Evolutionary conservation across 2,329 filamentous ascomycete species (phyloP), one percentile per base, ranked within the genome.

Genomic region (Pseudopyrenochaeta lycopersici): DNA sequence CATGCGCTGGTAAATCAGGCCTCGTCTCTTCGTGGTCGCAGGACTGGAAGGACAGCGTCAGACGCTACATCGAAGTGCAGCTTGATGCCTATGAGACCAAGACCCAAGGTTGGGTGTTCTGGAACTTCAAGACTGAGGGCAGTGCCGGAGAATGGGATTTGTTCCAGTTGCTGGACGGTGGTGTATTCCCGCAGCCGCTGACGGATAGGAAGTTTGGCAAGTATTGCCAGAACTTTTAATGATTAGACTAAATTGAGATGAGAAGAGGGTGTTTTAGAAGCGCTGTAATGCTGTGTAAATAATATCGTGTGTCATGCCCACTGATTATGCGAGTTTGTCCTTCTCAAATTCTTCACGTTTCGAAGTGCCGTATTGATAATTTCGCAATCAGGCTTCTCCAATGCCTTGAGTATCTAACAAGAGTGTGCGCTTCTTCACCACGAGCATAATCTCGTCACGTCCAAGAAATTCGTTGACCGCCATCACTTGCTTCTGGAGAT

Each of bases 51-150:
- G 74, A 78, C 30, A 80, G 83, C 48, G 77, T 77, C 38, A 68
- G 81, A 31, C 78, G 74, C 15, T 85, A 82, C 57, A 81, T 85
- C 46, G 81, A 85, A 57, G 81, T 82, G 1, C 84, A 85, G 66
- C 67, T 86, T n/a, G 78, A 82, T 44, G 72, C 78, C 0, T 85
- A 81, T 57, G 83, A 85, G 68, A 62, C 68, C 11, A 75, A 76
- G 31, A 79, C 80, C 0, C 67, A 80, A 3, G 83, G 84, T 4
- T 85, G 82, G 82, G 71, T 84, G 29, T 85, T 84, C 58, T 85
- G 83, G 82, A 84, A 83, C 53, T 85, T 83, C 74, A 85, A 85
- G 75, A 84, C 83, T 0, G 81, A 85, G 61, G 66, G 62, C 0
- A 56, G 56, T 0, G 78, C 80, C 0, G 79, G 81, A 7, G 83